Evolutionary conservation across 75 land plant genomes (phyloP), one percentile per base, ranked within the genome.

Genomic region (Azolla pinnata): DNA sequence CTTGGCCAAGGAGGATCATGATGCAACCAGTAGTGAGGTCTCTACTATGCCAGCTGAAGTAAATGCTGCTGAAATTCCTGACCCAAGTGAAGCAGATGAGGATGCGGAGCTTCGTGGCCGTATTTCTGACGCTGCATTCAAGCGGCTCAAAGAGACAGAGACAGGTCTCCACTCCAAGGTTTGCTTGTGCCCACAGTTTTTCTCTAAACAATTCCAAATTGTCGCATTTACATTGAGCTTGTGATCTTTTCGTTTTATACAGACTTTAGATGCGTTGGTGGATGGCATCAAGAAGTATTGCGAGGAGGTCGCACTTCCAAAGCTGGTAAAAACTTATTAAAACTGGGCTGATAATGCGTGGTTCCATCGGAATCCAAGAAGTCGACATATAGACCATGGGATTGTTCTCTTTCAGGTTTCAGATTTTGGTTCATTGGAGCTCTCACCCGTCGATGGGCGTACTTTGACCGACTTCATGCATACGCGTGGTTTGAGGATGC

Each of bases 391-490:
- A 23, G 2, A 18, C 49, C 4, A 4, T 14, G 21, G 4, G 49
- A 18, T 46, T 46, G 2, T 3, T 3, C 4, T 46, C 49, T 46
- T 56, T 24, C 66, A 92, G 97, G 97, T 92, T 18, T 72, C 98
- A 60, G 98, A 92, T 73, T 92, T 92, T 83, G 90, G 85, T 19
- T 92, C 98, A 18, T 81, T 92, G 61, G 98, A 92, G 62, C 79
- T 92, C 31, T 92, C 98, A 51, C 98, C 98, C 7, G 98, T 92
- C 52, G 98, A 92, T 81, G 98, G 98, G 44, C 78, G 98, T 30
- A 92, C 96, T 32, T 67, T 92, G 27, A 92, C 98, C 23, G 98
- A 92, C 70, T 92, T 92, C 46, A 92, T 92, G 98, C 98, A 92
- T 54, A 88, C 96, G 21, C 79, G 98, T 57, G 98, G 98, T 12